A percentile compares a stretch with the other conserved stretches of the same genome.
phyloP scores from a whole-genome alignment of 768 basidiomycete species.

The Phaffia tasmanica region DNA sequence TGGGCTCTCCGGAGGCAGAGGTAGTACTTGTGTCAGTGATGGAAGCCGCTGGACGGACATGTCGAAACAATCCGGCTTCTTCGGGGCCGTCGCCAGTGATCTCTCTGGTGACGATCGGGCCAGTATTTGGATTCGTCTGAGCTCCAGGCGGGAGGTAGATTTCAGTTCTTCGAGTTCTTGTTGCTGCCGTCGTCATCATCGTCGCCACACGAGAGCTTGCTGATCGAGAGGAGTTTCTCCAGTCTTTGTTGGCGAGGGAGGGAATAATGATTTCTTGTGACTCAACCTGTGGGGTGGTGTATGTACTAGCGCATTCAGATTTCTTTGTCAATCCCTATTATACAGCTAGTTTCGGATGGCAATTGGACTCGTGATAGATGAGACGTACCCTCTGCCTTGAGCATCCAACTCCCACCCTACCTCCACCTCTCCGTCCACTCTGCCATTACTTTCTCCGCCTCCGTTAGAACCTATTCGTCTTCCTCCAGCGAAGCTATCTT shows the following conservation, averaged over 20 bases:
- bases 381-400: slow-evolving; percentile 16
- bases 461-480: not conserved
- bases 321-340: not conserved
- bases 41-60: slow-evolving; percentile 24
- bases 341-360: not conserved
- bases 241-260: slow-evolving; percentile 74
- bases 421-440: slow-evolving; percentile 16
- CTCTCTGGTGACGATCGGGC: slow-evolving; percentile 17
- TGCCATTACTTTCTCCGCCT: not conserved
- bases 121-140: not conserved
- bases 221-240: slow-evolving; percentile 45
- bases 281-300: not conserved
- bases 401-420: slow-evolving; percentile 24
- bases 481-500: not conserved
- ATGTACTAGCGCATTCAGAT: not conserved
- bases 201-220: slow-evolving; percentile 37
- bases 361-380: not conserved
- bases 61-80: not conserved
- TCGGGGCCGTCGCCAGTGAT: not conserved
- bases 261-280: slow-evolving; percentile 65
- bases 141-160: slow-evolving; percentile 62
- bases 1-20: slow-evolving; percentile 35
- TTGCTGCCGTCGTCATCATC: slow-evolving; percentile 55
- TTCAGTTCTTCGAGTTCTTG: slow-evolving; percentile 26
- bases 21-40: slow-evolving; percentile 24